Percentiles rank a stretch among this genome's conserved stretches.
phyloP scores from a whole-genome alignment of 2,329 filamentous ascomycete species.

The Coleophoma cylindrospora region DNA sequence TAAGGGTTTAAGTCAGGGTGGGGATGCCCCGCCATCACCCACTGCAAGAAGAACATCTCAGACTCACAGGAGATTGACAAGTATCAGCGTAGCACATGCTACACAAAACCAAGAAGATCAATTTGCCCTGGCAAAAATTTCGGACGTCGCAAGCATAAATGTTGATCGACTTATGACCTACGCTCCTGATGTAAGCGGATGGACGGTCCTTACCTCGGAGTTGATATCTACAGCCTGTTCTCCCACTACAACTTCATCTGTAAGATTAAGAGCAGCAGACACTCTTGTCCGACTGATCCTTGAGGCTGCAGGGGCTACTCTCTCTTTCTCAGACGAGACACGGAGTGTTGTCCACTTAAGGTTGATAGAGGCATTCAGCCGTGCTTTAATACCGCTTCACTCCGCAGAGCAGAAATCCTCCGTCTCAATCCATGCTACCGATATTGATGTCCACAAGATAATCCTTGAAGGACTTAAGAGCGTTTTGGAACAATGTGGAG shows the following conservation, averaged over 20 bases:
- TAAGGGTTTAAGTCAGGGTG: slow-evolving; percentile 16
- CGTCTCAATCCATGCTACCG: slow-evolving; percentile 55
- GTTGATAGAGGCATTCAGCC: slow-evolving; percentile 61
- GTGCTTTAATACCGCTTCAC: slow-evolving; percentile 55
- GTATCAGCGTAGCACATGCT: slow-evolving; percentile 39
- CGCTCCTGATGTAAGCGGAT: slow-evolving; percentile 65
- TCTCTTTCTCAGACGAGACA: slow-evolving; percentile 42
- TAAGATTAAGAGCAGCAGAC: slow-evolving; percentile 57
- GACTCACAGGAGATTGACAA: slow-evolving; percentile 32
- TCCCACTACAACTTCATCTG: slow-evolving; percentile 40
- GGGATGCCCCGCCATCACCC: slow-evolving; percentile 15
- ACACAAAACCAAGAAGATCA: slow-evolving; percentile 57
- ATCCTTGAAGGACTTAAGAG: slow-evolving; percentile 75
- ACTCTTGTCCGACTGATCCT: slow-evolving; percentile 55
- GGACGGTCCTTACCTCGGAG: slow-evolving; percentile 60
- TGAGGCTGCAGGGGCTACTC: slow-evolving; percentile 52
- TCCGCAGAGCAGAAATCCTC: slow-evolving; percentile 45
- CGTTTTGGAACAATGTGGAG: slow-evolving; percentile 83
- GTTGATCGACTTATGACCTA: slow-evolving; percentile 68
- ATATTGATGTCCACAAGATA: slow-evolving; percentile 76
- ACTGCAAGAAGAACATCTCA: slow-evolving; percentile 18
- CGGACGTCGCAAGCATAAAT: slow-evolving; percentile 69
- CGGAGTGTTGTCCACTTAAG: slow-evolving; percentile 65
- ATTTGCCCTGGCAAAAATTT: slow-evolving; percentile 68
- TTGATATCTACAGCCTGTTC: slow-evolving; percentile 47